Percentiles rank a stretch among this genome's conserved stretches.
phyloP scores from a whole-genome alignment of 1,284 basidiomycete genomes.

The Pseudozyma hubeiensis region DNA sequence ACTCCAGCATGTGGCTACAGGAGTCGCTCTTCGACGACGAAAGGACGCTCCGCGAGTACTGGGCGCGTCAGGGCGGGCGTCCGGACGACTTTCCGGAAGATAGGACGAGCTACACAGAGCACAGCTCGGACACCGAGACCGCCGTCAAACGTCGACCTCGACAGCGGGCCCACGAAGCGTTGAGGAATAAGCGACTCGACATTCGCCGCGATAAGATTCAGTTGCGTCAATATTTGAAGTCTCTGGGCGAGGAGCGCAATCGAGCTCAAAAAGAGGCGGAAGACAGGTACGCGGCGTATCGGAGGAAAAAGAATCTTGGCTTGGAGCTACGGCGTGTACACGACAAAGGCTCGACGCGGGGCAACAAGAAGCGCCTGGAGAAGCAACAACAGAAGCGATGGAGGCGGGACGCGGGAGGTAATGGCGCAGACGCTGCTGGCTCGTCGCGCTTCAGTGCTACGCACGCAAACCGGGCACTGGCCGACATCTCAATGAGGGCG shows the following conservation, averaged over 20 bases:
- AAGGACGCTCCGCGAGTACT: slow-evolving; percentile 35
- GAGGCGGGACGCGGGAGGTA: slow-evolving; percentile 8
- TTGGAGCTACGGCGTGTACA: slow-evolving; percentile 20
- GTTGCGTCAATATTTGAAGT: slow-evolving; percentile 14
- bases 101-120: slow-evolving; percentile 2
- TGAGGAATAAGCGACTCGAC: slow-evolving; percentile 29
- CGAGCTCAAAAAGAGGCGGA: slow-evolving; percentile 11
- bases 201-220: slow-evolving; percentile 36
- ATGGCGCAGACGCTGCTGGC: slow-evolving; percentile 9
- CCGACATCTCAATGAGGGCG: slow-evolving; percentile 38
- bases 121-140: slow-evolving; percentile 41
- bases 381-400: slow-evolving; percentile 21
- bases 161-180: slow-evolving; percentile 33
- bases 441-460: slow-evolving; percentile 12
- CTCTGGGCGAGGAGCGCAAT: slow-evolving; percentile 17
- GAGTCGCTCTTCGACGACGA: slow-evolving; percentile 29
- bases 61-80: slow-evolving; percentile 36
- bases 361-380: slow-evolving; percentile 25
- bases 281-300: slow-evolving; percentile 14
- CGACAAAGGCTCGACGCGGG: slow-evolving; percentile 28
- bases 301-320: slow-evolving; percentile 8
- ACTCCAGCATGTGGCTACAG: slow-evolving; percentile 39
- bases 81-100: slow-evolving; percentile 21
- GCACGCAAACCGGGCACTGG: slow-evolving; percentile 20
- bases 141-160: slow-evolving; percentile 35